Percentiles rank a stretch among this genome's conserved stretches.
Evolutionary conservation across 1,139 yeast species (phyloP).

Genomic region (Taiozyma sp.): DNA sequence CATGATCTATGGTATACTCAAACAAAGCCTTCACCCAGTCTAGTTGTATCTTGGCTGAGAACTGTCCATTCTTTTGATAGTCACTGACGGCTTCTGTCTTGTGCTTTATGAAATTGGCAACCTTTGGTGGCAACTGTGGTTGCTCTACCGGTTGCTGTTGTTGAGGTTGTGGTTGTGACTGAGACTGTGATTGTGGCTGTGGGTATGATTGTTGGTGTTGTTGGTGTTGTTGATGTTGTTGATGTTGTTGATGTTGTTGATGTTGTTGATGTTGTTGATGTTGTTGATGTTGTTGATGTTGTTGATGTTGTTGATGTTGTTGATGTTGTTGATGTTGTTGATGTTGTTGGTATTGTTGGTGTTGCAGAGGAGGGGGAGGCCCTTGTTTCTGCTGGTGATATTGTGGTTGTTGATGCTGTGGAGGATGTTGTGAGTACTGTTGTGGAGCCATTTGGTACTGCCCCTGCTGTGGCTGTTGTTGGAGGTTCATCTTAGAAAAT

Average conservation of each 20-base stretch:
- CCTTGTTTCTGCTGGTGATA: background rate
- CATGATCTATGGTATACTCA: conserved; percentile 36
- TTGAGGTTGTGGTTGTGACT: background rate
- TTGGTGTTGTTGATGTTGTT: background rate
- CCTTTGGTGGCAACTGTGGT: background rate
- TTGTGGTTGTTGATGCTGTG: background rate
- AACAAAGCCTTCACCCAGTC: conserved; percentile 44
- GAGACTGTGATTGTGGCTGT: background rate
- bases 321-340: background rate
- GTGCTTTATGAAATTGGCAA: conserved; percentile 21
- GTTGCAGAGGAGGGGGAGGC: background rate
- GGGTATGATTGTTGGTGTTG: background rate
- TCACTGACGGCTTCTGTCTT: conserved; percentile 30
- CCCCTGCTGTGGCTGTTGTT: background rate
- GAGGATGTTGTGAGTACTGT: background rate
- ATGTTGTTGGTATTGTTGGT: background rate
- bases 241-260: background rate
- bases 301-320: too few relatives aligned
- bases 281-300: too few relatives aligned
- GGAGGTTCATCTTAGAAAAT: background rate
- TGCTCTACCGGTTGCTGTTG: background rate
- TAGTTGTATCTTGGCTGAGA: conserved; percentile 41
- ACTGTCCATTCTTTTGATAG: conserved; percentile 23
- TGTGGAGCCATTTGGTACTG: background rate
- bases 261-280: background rate